Percentiles rank a stretch among this genome's conserved stretches.
phyloP scores from a whole-genome alignment of 148 eudicot species.

The Cornus kousa region DNA sequence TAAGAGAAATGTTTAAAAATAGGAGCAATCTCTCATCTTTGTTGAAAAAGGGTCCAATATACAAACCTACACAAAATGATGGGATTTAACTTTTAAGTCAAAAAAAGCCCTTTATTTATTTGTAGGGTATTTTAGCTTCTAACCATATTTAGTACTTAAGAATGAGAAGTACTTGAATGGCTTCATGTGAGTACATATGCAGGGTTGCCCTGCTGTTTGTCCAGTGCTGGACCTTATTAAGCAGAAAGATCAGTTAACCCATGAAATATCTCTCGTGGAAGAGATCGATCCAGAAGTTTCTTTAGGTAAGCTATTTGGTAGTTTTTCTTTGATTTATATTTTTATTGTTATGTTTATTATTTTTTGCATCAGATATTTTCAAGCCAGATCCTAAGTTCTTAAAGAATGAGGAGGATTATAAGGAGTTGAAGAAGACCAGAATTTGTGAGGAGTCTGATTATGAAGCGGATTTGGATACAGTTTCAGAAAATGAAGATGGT shows the following conservation, averaged over 20 bases:
- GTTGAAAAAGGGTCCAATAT: no score
- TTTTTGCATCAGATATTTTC: conserved; percentile 61
- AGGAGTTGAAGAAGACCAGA: conserved; percentile 68
- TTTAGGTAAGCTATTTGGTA: conserved; percentile 32
- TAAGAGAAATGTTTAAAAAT: no score
- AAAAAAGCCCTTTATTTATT: no score
- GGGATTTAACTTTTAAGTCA: no score
- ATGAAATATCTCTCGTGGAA: conserved; percentile 60
- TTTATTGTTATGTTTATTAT: not conserved
- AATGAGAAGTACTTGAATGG: conserved; percentile 8
- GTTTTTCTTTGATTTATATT: not conserved
- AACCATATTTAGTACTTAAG: not conserved
- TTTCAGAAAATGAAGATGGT: conserved; percentile 67
- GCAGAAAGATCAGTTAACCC: conserved; percentile 86
- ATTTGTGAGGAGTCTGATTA: conserved; percentile 89
- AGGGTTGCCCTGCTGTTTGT: conserved; percentile 94
- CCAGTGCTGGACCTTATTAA: conserved; percentile 91
- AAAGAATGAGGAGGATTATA: conserved; percentile 75
- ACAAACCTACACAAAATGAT: no score
- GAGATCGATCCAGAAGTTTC: conserved; percentile 74
- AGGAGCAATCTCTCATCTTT: no score
- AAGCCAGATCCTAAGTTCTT: conserved; percentile 72
- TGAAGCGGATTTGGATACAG: conserved; percentile 60
- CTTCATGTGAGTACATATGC: conserved; percentile 16
- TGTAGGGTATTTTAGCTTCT: not conserved